A percentile compares a stretch with the other conserved stretches of the same genome.
Evolutionary conservation across 2,329 filamentous ascomycete species (phyloP).

Genomic region (Phaeosphaeriaceae sp.): DNA sequence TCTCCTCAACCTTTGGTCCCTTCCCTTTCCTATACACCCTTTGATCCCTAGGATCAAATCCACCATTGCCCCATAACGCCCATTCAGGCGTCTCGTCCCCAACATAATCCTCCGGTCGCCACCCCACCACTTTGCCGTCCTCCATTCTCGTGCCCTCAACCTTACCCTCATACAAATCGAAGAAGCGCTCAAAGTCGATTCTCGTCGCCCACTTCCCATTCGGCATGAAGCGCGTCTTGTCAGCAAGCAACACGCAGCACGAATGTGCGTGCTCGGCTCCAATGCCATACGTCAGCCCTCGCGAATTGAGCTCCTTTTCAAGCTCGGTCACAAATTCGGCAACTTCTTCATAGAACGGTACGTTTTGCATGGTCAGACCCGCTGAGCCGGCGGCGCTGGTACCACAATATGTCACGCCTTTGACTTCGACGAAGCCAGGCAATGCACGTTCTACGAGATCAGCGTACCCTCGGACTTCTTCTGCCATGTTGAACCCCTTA

Average conservation of each 20-base stretch:
- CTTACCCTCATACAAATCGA: conserved; percentile 75
- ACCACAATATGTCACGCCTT: conserved; percentile 96
- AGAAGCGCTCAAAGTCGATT: conserved; percentile 91
- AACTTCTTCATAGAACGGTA: conserved; percentile 94
- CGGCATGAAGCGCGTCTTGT: conserved; percentile 73
- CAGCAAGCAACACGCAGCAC: conserved; percentile 88
- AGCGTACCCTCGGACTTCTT: conserved; percentile 89
- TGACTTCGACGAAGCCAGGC: conserved; percentile 93
- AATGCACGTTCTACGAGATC: conserved; percentile 84
- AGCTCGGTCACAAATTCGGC: conserved; percentile 80
- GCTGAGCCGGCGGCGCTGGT: conserved; percentile 84
- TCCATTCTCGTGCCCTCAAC: conserved; percentile 48
- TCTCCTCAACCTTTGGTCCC: conserved; percentile 49
- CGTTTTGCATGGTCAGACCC: conserved; percentile 95
- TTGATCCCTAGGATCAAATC: conserved; percentile 89
- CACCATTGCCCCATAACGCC: conserved; percentile 93
- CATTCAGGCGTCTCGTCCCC: conserved; percentile 85
- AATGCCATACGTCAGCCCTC: conserved; percentile 85
- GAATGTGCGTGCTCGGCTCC: conserved; percentile 95
- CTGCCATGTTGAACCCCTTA: conserved; percentile 97
- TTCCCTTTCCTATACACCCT: conserved; percentile 87
- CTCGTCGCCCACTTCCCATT: conserved; percentile 86
- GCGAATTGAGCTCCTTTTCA: conserved; percentile 69
- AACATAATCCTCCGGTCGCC: conserved; percentile 90
- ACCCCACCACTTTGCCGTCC: conserved; percentile 62